Conservation (phyloP, 257 asterid genomes). For the Solanum raphanifolium region DNA sequence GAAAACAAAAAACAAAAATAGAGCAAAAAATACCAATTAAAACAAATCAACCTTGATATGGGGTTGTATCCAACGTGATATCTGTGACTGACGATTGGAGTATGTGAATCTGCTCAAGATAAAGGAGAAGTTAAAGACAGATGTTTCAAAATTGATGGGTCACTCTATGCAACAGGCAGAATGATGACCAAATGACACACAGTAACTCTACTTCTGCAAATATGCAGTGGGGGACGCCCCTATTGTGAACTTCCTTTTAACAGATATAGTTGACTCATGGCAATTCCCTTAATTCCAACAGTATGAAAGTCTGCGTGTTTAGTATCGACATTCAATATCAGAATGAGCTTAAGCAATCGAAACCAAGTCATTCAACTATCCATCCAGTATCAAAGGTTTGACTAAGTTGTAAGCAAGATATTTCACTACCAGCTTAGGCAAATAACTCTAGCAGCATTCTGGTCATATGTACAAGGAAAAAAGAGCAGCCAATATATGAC, state of each 20-base stretch:
- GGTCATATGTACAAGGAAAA: neutral
- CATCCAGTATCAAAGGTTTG: neutral
- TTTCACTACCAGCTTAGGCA: neutral
- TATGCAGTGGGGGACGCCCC: neutral
- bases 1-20: neutral
- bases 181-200: neutral
- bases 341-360: neutral
- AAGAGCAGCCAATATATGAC: neutral
- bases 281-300: neutral
- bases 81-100: slow-evolving; percentile 68
- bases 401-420: neutral
- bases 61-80: slow-evolving; percentile 90
- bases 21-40: neutral
- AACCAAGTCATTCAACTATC: neutral
- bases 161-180: neutral
- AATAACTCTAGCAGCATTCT: neutral
- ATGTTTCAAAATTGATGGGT: neutral
- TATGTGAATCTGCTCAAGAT: slow-evolving; percentile 47
- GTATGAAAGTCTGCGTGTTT: neutral
- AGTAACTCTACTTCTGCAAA: neutral
- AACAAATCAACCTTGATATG: slow-evolving; percentile 64
- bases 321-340: neutral
- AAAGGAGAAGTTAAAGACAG: neutral
- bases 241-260: neutral
- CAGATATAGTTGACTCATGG: neutral